Conservation (phyloP, 2,329 filamentous ascomycete genomes). For the Fusarium abutilonis region DNA sequence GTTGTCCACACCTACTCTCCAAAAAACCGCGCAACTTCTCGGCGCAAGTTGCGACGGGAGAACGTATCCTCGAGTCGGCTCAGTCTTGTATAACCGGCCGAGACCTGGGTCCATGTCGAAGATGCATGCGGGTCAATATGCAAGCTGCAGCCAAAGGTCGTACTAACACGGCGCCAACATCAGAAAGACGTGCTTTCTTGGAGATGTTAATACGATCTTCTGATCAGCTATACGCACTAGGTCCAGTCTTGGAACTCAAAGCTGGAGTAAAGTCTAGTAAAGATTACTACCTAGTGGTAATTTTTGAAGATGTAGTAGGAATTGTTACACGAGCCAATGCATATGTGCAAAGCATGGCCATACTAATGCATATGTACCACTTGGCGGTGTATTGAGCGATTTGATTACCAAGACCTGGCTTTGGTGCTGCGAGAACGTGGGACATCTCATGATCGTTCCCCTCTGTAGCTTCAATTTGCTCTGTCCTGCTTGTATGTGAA, state of each 20-base stretch:
- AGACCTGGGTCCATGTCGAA: constrained; percentile 27
- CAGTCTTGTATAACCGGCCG: constrained; percentile 37
- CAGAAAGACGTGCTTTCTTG: constrained; percentile 16
- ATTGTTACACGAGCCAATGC: background rate
- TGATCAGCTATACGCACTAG: background rate
- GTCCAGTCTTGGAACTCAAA: background rate
- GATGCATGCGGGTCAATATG: constrained; percentile 33
- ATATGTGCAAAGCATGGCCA: no score
- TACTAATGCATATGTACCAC: no score
- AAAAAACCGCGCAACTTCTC: constrained; percentile 32
- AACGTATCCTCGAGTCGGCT: constrained; percentile 31
- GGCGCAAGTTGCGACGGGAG: constrained; percentile 2
- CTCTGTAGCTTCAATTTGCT: constrained; percentile 5
- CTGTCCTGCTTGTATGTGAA: constrained; percentile 8
- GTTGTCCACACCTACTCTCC: constrained; percentile 34
- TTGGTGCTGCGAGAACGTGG: constrained; percentile 3
- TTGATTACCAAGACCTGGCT: constrained; percentile 12
- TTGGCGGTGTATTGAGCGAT: constrained; percentile 11
- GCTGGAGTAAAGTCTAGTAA: constrained; percentile 7
- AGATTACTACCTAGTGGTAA: background rate
- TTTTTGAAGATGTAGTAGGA: background rate
- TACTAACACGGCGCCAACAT: constrained; percentile 11
- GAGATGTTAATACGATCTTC: background rate
- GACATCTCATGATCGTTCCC: constrained; percentile 25
- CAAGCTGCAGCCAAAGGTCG: constrained; percentile 20